Evolutionary conservation across 192 early-diverging fungal species (phyloP).

Genomic region (Dimargaris cristalligena): DNA sequence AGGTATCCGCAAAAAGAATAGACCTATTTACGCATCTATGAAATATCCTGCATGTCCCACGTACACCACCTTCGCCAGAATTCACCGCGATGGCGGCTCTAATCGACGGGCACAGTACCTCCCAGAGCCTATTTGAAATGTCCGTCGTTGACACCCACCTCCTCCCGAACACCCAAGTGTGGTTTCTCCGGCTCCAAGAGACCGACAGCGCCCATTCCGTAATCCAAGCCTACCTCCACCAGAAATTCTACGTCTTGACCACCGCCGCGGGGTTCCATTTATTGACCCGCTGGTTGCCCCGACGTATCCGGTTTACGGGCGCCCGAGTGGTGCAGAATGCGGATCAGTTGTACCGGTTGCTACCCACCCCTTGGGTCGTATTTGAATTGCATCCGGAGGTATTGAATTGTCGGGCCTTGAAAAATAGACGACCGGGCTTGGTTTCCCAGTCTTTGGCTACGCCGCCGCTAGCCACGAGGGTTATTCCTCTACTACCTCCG

Average conservation of each 20-base stretch:
- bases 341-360: background rate
- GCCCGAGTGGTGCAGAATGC: background rate
- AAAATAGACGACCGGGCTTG: background rate
- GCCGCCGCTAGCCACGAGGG: background rate
- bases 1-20: too few relatives aligned
- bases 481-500: too few relatives aligned
- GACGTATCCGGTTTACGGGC: conserved; percentile 1
- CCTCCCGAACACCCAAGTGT: conserved; percentile 1
- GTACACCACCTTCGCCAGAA: too few relatives aligned
- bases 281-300: background rate
- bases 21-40: too few relatives aligned
- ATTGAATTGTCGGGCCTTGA: background rate
- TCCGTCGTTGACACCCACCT: background rate
- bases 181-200: conserved; percentile 1
- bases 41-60: too few relatives aligned
- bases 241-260: conserved; percentile 7
- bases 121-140: conserved; percentile 5
- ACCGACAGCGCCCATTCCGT: background rate
- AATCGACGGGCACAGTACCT: background rate
- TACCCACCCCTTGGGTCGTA: conserved; percentile 2
- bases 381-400: conserved; percentile 1
- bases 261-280: background rate
- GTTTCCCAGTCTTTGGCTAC: conserved; percentile 3
- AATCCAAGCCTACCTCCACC: conserved; percentile 7
- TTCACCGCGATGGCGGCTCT: background rate